A percentile compares a stretch with the other conserved stretches of the same genome.
Evolutionary conservation across 331 rosid species (phyloP).

Genomic region (Stylosanthes scabra): DNA sequence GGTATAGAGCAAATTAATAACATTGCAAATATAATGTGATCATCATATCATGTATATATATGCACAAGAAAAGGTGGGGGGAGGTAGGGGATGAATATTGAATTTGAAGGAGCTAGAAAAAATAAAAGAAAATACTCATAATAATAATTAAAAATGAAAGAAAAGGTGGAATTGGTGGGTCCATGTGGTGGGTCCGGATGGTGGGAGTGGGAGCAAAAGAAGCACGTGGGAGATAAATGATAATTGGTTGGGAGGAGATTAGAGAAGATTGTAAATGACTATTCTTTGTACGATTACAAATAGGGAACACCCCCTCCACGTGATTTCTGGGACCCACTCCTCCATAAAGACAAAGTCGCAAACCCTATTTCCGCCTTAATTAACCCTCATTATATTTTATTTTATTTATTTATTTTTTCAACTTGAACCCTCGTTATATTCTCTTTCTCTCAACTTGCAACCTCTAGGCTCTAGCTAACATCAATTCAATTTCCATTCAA

Average conservation of each 20-base stretch:
- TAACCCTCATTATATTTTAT: no score
- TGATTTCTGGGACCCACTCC: constrained; percentile 67
- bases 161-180: background rate
- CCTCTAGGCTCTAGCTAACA: no score
- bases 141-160: background rate
- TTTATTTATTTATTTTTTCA: no score
- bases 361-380: background rate
- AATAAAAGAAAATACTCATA: no score
- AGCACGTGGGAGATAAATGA: constrained; percentile 82
- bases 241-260: constrained; percentile 84
- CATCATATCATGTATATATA: background rate
- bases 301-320: constrained; percentile 60
- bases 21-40: constrained; percentile 5
- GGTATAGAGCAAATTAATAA: background rate
- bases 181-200: background rate
- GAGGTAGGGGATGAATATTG: no score
- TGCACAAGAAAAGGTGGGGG: no score
- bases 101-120: no score
- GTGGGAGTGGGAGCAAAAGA: constrained; percentile 25
- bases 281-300: constrained; percentile 38
- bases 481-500: no score
- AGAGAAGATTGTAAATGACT: constrained; percentile 75
- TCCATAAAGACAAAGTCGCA: constrained; percentile 35
- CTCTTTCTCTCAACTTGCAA: no score
- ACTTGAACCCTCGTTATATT: no score